These are phyloP conservation scores for Tolypocladium paradoxum DNA, from an alignment of 2,329 filamentous ascomycete genomes.

Conservation along the genomic window DNA sequence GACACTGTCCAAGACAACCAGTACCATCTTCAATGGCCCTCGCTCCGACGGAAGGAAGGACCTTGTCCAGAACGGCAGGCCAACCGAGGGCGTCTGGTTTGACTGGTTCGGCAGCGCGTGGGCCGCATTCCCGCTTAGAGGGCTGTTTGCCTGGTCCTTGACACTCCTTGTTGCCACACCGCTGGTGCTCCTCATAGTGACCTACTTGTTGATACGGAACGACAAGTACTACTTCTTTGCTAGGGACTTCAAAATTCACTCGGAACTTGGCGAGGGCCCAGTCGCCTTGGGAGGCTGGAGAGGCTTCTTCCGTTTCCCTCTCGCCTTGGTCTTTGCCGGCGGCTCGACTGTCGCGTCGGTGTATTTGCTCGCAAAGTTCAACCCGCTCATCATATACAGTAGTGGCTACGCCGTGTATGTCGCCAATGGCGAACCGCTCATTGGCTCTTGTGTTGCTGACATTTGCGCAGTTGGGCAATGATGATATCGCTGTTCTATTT, in stretches of 20 bases:
- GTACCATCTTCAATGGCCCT: conserved; percentile 52
- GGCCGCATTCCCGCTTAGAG: conserved; percentile 67
- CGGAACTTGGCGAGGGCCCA: conserved; percentile 46
- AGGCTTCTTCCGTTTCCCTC: conserved; percentile 75
- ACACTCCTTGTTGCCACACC: conserved; percentile 73
- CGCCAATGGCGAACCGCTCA: too few relatives aligned
- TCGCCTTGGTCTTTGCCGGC: conserved; percentile 59
- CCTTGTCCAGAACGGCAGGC: conserved; percentile 55
- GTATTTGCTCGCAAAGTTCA: conserved; percentile 69
- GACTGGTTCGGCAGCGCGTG: conserved; percentile 77
- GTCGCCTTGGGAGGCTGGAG: conserved; percentile 63
- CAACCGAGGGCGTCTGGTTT: conserved; percentile 77
- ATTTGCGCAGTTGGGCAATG: conserved; percentile 57
- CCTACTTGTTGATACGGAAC: conserved; percentile 54
- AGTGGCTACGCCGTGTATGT: conserved; percentile 66
- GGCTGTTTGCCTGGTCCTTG: conserved; percentile 80
- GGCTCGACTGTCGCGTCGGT: conserved; percentile 61
- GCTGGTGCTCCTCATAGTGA: conserved; percentile 57
- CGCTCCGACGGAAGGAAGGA: conserved; percentile 42
- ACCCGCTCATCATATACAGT: conserved; percentile 85
- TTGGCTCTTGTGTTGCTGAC: conserved; percentile 7
- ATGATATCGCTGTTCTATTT: conserved; percentile 73
- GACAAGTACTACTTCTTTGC: conserved; percentile 89
- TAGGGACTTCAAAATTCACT: conserved; percentile 42
- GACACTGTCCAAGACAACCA: conserved; percentile 57